A percentile compares a stretch with the other conserved stretches of the same genome.
phyloP scores from a whole-genome alignment of 495 filamentous ascomycete species.

The Hypoxylon fragiforme region DNA sequence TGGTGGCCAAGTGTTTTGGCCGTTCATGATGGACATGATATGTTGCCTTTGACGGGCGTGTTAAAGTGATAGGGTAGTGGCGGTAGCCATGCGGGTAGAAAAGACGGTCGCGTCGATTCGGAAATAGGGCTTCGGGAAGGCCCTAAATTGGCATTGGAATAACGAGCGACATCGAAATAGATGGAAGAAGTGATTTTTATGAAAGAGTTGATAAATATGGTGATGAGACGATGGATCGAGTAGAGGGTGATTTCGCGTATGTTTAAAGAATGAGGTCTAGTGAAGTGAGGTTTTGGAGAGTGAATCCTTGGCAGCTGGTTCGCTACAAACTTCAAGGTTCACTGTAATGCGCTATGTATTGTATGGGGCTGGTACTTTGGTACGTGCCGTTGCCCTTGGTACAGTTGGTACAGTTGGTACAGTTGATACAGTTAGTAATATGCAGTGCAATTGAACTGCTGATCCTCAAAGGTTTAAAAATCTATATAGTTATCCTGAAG shows the following conservation, averaged over 20 bases:
- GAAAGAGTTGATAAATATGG: slow-evolving; percentile 41
- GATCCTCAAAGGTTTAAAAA: too few relatives aligned
- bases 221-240: slow-evolving; percentile 46
- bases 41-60: slow-evolving; percentile 30
- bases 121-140: slow-evolving; percentile 41
- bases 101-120: slow-evolving; percentile 50
- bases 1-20: slow-evolving; percentile 53
- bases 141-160: slow-evolving; percentile 44
- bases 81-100: slow-evolving; percentile 52
- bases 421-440: too few relatives aligned
- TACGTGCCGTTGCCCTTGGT: too few relatives aligned
- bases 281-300: slow-evolving; percentile 43
- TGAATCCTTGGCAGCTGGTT: too few relatives aligned
- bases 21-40: slow-evolving; percentile 56
- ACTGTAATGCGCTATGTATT: too few relatives aligned
- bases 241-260: slow-evolving; percentile 45
- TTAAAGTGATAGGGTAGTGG: slow-evolving; percentile 40
- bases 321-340: too few relatives aligned
- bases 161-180: slow-evolving; percentile 49
- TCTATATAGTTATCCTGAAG: too few relatives aligned
- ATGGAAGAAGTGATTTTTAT: slow-evolving; percentile 37
- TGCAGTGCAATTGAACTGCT: too few relatives aligned
- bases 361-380: too few relatives aligned
- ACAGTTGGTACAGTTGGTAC: too few relatives aligned
- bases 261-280: slow-evolving; percentile 48